phyloP scores from a whole-genome alignment of 1,284 basidiomycete species.

The Leccinum subatratum region DNA sequence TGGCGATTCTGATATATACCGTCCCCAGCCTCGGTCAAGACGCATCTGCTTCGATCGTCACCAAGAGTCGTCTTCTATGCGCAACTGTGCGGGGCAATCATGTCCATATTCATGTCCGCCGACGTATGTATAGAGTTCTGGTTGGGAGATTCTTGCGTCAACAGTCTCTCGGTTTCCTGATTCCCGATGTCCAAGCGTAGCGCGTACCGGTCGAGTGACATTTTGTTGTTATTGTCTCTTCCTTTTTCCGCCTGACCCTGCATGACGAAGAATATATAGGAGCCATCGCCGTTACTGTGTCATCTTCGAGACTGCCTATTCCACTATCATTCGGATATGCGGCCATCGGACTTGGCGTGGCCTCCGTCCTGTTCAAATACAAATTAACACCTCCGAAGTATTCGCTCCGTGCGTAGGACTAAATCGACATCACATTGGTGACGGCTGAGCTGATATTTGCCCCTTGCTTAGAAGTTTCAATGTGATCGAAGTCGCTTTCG shows the following conservation, averaged over 20 bases:
- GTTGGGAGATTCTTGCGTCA: constrained; percentile 62
- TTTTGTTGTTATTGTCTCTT: not conserved
- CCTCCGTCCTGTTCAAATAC: constrained; percentile 7
- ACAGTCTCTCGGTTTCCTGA: constrained; percentile 32
- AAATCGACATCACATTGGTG: not conserved
- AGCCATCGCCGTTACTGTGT: constrained; percentile 1
- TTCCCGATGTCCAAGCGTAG: constrained; percentile 21
- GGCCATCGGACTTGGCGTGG: constrained; percentile 1
- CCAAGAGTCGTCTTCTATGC: constrained; percentile 64
- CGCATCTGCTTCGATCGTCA: constrained; percentile 64
- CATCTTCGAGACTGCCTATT: constrained; percentile 2
- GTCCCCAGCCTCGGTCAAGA: constrained; percentile 55
- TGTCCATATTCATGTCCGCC: constrained; percentile 8
- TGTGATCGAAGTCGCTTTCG: constrained; percentile 2
- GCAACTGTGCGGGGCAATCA: constrained; percentile 36
- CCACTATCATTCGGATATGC: constrained; percentile 4
- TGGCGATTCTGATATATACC: not conserved
- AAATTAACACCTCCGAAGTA: constrained; percentile 5
- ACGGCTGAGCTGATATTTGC: not conserved
- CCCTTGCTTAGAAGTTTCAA: not conserved
- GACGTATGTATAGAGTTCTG: constrained; percentile 38
- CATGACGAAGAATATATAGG: not conserved
- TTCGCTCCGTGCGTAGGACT: constrained; percentile 7
- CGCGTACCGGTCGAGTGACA: constrained; percentile 25
- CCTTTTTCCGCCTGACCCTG: not conserved